Evolutionary conservation across 148 eudicot species (phyloP).

Genomic region (Suaeda aralocaspica): DNA sequence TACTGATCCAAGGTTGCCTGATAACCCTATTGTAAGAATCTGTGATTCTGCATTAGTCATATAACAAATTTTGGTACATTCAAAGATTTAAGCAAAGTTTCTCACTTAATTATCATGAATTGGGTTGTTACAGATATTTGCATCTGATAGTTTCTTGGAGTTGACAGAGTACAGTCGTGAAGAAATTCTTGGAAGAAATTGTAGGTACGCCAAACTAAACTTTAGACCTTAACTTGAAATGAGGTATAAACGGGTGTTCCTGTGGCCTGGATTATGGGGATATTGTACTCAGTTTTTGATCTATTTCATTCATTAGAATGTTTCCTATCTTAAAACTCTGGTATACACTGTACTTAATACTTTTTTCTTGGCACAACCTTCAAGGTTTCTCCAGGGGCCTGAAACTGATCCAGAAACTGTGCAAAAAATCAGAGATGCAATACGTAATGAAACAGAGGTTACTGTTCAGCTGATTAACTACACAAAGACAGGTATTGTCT

Average conservation of each 20-base stretch:
- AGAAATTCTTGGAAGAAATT: slow-evolving; percentile 95
- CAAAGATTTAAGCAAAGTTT: not conserved
- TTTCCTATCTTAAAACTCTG: not conserved
- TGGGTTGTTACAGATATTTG: slow-evolving; percentile 60
- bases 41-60: not conserved
- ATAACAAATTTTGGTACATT: not conserved
- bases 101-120: not conserved
- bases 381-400: slow-evolving; percentile 95
- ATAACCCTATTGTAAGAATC: slow-evolving; percentile 92
- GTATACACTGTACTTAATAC: not conserved
- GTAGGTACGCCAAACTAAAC: slow-evolving; percentile 49
- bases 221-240: not conserved
- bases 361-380: slow-evolving; percentile 2
- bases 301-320: not conserved
- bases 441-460: slow-evolving; percentile 74
- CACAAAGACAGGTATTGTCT: slow-evolving; percentile 74
- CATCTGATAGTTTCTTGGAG: slow-evolving; percentile 99
- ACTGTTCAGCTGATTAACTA: slow-evolving; percentile 98
- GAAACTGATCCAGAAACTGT: slow-evolving; percentile 97
- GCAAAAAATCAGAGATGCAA: slow-evolving; percentile 81
- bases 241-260: not conserved
- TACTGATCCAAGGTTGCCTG: slow-evolving; percentile 98
- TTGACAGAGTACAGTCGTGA: slow-evolving; percentile 96
- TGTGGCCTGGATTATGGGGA: not conserved
- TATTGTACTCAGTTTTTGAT: not conserved